Evolutionary conservation across 2,329 filamentous ascomycete genomes (phyloP).

Genomic region (Neophaeococcomyces mojaviensis): DNA sequence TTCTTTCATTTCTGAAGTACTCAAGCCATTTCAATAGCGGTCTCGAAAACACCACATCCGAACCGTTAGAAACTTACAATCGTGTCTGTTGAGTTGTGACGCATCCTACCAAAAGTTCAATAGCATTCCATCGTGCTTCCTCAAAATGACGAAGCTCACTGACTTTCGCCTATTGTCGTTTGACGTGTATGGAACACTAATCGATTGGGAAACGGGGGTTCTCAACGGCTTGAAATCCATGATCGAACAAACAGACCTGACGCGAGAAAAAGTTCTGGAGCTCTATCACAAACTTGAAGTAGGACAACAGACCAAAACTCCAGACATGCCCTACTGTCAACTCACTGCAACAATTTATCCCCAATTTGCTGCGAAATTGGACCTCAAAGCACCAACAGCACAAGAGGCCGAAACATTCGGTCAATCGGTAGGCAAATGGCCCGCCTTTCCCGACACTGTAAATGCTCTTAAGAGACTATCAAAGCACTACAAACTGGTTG

Average conservation of each 20-base stretch:
- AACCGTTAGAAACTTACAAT: too few relatives aligned
- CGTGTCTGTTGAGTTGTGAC: too few relatives aligned
- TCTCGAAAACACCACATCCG: too few relatives aligned
- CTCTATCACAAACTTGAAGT: slow-evolving; percentile 36
- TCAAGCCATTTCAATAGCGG: too few relatives aligned
- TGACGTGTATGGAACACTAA: slow-evolving; percentile 72
- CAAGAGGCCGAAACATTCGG: slow-evolving; percentile 41
- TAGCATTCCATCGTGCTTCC: too few relatives aligned
- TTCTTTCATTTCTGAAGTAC: too few relatives aligned
- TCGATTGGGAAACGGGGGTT: slow-evolving; percentile 70
- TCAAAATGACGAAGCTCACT: slow-evolving; percentile 9
- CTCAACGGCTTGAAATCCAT: slow-evolving; percentile 43
- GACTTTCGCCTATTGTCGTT: slow-evolving; percentile 52
- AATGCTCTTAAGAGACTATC: slow-evolving; percentile 43
- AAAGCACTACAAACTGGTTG: slow-evolving; percentile 48
- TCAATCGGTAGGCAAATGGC: slow-evolving; percentile 43
- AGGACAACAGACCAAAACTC: slow-evolving; percentile 46
- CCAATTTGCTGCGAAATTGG: slow-evolving; percentile 25
- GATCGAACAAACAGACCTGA: slow-evolving; percentile 4
- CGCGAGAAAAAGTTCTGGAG: slow-evolving; percentile 10
- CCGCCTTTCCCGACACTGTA: slow-evolving; percentile 52
- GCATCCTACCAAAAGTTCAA: too few relatives aligned
- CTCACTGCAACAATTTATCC: slow-evolving; percentile 46
- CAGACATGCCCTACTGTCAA: slow-evolving; percentile 51
- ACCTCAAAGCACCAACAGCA: slow-evolving; percentile 9